Percentiles rank a stretch among this genome's conserved stretches.
Evolutionary conservation across 257 asterid species (phyloP).

Genomic region (Solanum clarkiae): DNA sequence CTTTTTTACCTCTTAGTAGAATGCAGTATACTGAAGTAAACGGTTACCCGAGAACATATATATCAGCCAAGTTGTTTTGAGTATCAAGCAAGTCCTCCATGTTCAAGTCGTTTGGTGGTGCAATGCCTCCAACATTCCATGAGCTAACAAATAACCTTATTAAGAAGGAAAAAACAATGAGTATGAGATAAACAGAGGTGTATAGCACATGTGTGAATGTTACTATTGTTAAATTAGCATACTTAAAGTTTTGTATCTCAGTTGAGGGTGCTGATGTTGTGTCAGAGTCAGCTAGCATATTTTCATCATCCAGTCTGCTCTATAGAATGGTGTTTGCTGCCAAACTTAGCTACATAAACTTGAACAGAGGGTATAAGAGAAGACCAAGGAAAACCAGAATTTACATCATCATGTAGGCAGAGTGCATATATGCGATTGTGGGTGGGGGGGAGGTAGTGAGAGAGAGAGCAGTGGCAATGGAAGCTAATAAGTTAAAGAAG

Average conservation of each 20-base stretch:
- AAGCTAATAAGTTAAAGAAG: not conserved
- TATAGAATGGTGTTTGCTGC: constrained; percentile 2
- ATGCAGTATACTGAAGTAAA: not conserved
- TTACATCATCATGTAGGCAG: not conserved
- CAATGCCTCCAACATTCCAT: constrained; percentile 61
- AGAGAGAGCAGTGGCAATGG: not conserved
- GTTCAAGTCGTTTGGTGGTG: constrained; percentile 40
- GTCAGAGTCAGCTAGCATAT: not conserved
- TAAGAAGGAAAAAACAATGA: not conserved
- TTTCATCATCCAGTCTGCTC: constrained; percentile 6
- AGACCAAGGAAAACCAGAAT: not conserved
- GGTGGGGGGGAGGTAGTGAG: not conserved
- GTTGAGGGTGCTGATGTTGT: constrained; percentile 3
- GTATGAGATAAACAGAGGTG: not conserved
- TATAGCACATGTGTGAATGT: not conserved
- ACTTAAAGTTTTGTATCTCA: constrained; percentile 8
- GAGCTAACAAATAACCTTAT: constrained; percentile 46
- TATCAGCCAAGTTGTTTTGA: constrained; percentile 35
- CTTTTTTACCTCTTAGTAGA: not conserved
- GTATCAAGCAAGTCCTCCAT: constrained; percentile 35
- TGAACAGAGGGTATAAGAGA: not conserved
- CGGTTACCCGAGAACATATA: constrained; percentile 53
- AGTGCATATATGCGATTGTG: not conserved
- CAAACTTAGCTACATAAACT: constrained; percentile 7
- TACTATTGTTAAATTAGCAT: constrained; percentile 6